Evolutionary conservation across 176 grass and related monocot species (phyloP).

Genomic region (Oryza nivara): DNA sequence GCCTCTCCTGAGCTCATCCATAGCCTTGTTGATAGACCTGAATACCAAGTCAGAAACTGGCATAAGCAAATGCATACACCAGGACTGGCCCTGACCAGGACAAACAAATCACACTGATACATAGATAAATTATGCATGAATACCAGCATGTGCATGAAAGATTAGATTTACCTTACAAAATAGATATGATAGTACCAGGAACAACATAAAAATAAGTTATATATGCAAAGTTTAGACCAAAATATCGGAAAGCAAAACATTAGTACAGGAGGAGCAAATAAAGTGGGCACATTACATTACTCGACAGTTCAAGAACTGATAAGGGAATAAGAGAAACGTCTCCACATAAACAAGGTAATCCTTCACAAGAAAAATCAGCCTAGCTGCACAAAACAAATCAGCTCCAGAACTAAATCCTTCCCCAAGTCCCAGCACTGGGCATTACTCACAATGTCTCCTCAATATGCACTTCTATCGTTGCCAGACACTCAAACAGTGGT

Average conservation of each 20-base stretch:
- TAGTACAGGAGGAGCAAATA: neutral
- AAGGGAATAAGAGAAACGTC: neutral
- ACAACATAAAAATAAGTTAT: neutral
- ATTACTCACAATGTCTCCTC: neutral
- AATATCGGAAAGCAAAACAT: neutral
- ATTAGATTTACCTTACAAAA: neutral
- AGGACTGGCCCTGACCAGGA: neutral
- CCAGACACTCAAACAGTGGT: neutral
- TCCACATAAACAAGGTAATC: neutral
- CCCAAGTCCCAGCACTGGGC: neutral
- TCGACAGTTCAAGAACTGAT: neutral
- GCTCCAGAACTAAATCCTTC: neutral
- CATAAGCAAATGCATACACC: conserved; percentile 23
- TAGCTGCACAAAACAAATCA: neutral
- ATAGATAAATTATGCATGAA: neutral
- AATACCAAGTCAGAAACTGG: conserved; percentile 38
- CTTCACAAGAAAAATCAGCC: neutral
- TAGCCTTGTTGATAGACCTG: conserved; percentile 67
- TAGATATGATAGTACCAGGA: neutral
- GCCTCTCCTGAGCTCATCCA: conserved; percentile 49
- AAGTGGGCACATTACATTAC: neutral
- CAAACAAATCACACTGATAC: conserved; percentile 2
- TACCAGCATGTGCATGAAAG: neutral
- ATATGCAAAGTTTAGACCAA: neutral
- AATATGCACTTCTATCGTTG: neutral